Evolutionary conservation across 495 filamentous ascomycete genomes (phyloP).

Genomic region (Recurvomyces mirabilis): DNA sequence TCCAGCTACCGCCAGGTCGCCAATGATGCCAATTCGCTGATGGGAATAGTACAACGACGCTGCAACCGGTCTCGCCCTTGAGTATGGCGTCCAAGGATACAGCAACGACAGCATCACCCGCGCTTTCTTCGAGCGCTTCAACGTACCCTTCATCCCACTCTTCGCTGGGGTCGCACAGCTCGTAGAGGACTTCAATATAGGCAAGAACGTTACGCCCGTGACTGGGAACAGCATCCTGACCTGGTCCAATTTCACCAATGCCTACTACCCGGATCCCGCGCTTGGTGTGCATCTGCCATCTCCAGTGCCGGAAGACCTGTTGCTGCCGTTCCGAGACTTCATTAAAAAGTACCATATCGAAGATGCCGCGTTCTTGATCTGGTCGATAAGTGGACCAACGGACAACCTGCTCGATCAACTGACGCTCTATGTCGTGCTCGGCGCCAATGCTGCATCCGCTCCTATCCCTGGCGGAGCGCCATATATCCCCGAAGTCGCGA

Average conservation of each 20-base stretch:
- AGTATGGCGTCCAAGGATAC: constrained; percentile 20
- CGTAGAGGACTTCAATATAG: constrained; percentile 2
- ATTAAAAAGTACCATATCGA: constrained; percentile 32
- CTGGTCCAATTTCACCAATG: constrained; percentile 17
- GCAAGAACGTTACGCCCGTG: constrained; percentile 11
- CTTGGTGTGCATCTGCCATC: constrained; percentile 35
- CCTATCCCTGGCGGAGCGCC: constrained; percentile 20
- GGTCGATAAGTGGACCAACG: constrained; percentile 27
- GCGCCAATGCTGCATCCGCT: neutral
- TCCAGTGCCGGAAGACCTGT: constrained; percentile 33
- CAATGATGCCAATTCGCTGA: constrained; percentile 33
- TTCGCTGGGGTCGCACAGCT: neutral
- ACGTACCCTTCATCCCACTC: constrained; percentile 1
- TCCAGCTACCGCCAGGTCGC: neutral
- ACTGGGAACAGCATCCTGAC: constrained; percentile 17
- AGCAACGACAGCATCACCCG: constrained; percentile 25
- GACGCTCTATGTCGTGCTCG: constrained; percentile 23
- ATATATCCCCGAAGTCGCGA: constrained; percentile 8
- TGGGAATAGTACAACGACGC: constrained; percentile 28
- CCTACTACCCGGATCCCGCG: constrained; percentile 33
- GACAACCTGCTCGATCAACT: constrained; percentile 29
- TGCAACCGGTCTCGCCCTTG: constrained; percentile 37
- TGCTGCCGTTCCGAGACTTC: constrained; percentile 36
- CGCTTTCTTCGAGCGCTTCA: constrained; percentile 31
- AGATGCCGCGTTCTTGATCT: constrained; percentile 24